Conservation (phyloP, 805 yeast species). For the Kuraishia floccosa region DNA sequence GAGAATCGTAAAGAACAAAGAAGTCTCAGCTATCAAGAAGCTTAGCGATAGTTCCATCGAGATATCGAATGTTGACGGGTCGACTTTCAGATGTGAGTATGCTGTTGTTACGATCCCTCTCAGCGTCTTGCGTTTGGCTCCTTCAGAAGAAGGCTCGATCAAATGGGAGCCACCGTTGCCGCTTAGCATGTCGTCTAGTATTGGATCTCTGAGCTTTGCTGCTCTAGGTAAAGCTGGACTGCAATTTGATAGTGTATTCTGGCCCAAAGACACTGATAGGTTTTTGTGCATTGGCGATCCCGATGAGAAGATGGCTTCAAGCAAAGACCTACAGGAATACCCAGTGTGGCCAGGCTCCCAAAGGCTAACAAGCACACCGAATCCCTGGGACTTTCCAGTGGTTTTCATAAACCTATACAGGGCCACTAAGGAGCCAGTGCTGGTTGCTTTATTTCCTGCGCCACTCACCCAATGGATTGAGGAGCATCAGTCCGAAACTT, state of each 20-base stretch:
- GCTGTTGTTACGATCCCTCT: slow-evolving; percentile 38
- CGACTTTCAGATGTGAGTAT: slow-evolving; percentile 20
- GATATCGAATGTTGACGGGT: slow-evolving; percentile 9
- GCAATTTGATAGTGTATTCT: slow-evolving; percentile 33
- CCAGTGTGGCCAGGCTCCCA: slow-evolving; percentile 1
- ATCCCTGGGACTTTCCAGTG: slow-evolving; percentile 16
- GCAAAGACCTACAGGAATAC: slow-evolving; percentile 4
- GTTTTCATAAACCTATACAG: slow-evolving; percentile 17
- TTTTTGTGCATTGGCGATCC: slow-evolving; percentile 17
- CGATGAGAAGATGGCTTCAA: slow-evolving; percentile 12
- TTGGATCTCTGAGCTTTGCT: slow-evolving; percentile 23
- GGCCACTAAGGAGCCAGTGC: slow-evolving; percentile 20
- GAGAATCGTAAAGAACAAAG: slow-evolving; percentile 9
- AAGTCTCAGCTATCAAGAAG: slow-evolving; percentile 12
- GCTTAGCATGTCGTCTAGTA: slow-evolving; percentile 10
- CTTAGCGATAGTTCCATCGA: no score
- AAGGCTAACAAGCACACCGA: slow-evolving; percentile 6
- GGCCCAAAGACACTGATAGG: slow-evolving; percentile 25
- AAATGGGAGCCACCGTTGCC: slow-evolving; percentile 28
- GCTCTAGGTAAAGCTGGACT: slow-evolving; percentile 35
- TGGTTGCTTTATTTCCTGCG: slow-evolving; percentile 32
- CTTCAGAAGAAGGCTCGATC: slow-evolving; percentile 15
- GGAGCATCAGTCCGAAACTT: slow-evolving; percentile 23
- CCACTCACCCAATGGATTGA: slow-evolving; percentile 41
- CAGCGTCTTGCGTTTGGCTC: slow-evolving; percentile 26